Evolutionary conservation across 768 basidiomycete species (phyloP).

Genomic region (Naganishia friedmannii): DNA sequence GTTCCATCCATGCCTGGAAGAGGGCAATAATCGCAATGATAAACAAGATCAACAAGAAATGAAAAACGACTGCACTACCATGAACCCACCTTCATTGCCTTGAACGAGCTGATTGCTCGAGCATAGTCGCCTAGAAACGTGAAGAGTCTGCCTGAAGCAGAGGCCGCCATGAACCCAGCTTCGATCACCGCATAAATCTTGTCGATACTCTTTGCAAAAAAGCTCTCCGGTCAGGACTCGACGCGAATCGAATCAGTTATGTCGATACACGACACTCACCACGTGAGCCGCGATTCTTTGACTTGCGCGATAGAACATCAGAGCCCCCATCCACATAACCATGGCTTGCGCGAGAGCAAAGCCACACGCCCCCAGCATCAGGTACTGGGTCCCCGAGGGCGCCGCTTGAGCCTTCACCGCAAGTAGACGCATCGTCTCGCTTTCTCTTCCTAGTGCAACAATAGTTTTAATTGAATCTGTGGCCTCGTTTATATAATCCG

Average conservation of each 20-base stretch:
- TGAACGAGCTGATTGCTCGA: too few species aligned
- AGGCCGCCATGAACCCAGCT: slow-evolving; percentile 34
- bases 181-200: slow-evolving; percentile 38
- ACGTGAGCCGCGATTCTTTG: slow-evolving; percentile 25
- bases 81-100: neutral
- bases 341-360: slow-evolving; percentile 33
- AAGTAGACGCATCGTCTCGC: too few species aligned
- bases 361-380: slow-evolving; percentile 26
- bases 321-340: slow-evolving; percentile 34
- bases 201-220: slow-evolving; percentile 12
- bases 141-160: slow-evolving; percentile 34
- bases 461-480: too few species aligned
- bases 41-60: too few species aligned
- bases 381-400: slow-evolving; percentile 18
- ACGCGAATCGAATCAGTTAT: too few species aligned
- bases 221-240: too few species aligned
- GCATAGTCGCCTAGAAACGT: slow-evolving; percentile 20
- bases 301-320: slow-evolving; percentile 41
- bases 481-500: slow-evolving; percentile 29
- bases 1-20: too few species aligned
- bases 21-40: too few species aligned
- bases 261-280: slow-evolving; percentile 27
- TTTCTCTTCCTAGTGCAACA: too few species aligned
- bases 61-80: neutral
- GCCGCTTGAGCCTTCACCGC: neutral